Evolutionary conservation across 1,284 basidiomycete species (phyloP), one percentile per base, ranked within the genome.

Genomic region (Rhodotorula sp.): DNA sequence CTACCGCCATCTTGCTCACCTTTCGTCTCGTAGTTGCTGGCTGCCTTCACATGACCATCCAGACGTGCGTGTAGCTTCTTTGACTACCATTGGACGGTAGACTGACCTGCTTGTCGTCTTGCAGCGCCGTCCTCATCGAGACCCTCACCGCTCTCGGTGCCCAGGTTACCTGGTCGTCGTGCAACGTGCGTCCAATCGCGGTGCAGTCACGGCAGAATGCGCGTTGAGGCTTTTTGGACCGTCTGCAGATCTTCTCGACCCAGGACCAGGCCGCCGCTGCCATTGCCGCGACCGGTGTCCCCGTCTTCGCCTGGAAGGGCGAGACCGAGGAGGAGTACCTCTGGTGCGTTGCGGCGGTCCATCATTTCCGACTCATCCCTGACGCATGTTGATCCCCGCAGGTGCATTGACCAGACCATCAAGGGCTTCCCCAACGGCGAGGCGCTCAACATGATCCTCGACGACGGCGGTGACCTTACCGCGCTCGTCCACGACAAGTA

Each of bases 281-380:
- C 78, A 98, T 99, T 78, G 96, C 96, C 75, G 96, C 95, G 42
- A 97, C 97, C 74, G 96, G 96, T 79, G 92, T 99, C 68, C 96
- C 96, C 78, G 96, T 99, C 81, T 99, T 90, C 82, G 97, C 96
- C 74, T 99, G 96, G 96, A 99, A 99, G 87, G 97, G 97, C 73
- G 96, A 99, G 87, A 97, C 95, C 70, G 97, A 99, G 83, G 96
- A 98, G 84, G 96, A 99, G 84, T 99, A 98, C 86, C 83, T 85
- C 77, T 99, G 97, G 96, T 97, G 93, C 82, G 76, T 69, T 4
- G 0, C 4, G 7, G 8, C 10, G 12, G 8, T 44, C 13, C 9
- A 1, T 25, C 23, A 34, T 17, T 8, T 1, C 16, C 7, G 23
- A 7, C 17, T 45, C 50, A 3, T 13, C 16, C 42, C 21, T 16